A percentile compares a stretch with the other conserved stretches of the same genome.
Evolutionary conservation across 139 green algal species (phyloP).

Genomic region (Tetradesmus obliquus): DNA sequence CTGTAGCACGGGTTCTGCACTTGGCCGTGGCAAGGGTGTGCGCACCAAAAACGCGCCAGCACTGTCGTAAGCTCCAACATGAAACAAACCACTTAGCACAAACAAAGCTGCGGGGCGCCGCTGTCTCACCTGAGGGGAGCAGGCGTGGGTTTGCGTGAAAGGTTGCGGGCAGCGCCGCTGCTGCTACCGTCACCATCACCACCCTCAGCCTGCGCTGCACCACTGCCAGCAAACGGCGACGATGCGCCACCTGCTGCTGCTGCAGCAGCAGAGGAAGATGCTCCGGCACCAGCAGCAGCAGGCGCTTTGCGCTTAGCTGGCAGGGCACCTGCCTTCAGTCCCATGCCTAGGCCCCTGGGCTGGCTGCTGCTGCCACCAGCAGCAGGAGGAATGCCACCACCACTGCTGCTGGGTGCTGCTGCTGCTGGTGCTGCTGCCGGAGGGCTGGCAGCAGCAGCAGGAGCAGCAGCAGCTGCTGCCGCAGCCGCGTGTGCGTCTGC

Average conservation of each 20-base stretch:
- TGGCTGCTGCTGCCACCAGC: not conserved
- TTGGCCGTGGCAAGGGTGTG: no score
- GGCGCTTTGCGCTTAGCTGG: constrained; percentile 57
- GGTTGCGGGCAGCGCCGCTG: not conserved
- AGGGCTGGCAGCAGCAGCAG: not conserved
- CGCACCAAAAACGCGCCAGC: no score
- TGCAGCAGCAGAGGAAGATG: not conserved
- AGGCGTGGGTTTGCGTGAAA: not conserved
- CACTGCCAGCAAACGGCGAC: not conserved
- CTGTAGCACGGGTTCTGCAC: no score
- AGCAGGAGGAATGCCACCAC: not conserved
- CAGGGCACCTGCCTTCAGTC: constrained; percentile 36
- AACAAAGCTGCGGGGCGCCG: no score
- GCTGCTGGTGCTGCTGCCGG: not conserved
- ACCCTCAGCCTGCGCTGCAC: not conserved
- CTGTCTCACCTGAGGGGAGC: not conserved
- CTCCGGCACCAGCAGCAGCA: constrained; percentile 5
- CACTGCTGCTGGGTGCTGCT: constrained; percentile 28
- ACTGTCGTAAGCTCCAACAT: no score
- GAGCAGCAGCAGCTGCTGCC: not conserved
- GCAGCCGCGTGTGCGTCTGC: constrained; percentile 20
- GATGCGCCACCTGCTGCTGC: not conserved
- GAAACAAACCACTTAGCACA: no score
- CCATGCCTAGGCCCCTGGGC: constrained; percentile 46
- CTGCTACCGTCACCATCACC: not conserved